Evolutionary conservation across 1,139 yeast genomes (phyloP).

Genomic region (Saccharomyces pastorianus): DNA sequence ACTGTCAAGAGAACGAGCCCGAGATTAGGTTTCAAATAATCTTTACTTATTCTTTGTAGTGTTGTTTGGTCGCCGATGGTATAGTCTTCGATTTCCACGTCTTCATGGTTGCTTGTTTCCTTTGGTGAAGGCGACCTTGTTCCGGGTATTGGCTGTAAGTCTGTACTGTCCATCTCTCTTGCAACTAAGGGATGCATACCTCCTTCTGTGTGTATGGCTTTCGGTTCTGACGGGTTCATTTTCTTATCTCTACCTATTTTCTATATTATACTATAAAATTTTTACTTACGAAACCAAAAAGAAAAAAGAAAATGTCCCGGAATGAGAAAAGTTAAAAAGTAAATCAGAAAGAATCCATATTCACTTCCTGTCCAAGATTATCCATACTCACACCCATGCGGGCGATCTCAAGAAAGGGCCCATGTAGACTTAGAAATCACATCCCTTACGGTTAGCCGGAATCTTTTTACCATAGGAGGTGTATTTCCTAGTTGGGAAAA

Average conservation of each 20-base stretch:
- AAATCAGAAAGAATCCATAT: not conserved
- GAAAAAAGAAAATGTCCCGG: not conserved
- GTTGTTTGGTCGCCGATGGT: constrained; percentile 1
- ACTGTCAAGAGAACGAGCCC: constrained; percentile 40
- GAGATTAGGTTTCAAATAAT: constrained; percentile 24
- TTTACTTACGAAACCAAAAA: not conserved
- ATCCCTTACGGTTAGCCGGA: not conserved
- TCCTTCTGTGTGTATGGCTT: not conserved
- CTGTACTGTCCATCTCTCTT: not conserved
- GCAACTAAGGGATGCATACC: not conserved
- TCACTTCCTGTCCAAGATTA: not conserved
- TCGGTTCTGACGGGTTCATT: not conserved
- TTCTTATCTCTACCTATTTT: not conserved
- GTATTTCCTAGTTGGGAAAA: not conserved
- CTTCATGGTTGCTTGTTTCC: not conserved
- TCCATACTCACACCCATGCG: not conserved
- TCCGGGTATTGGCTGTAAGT: not conserved
- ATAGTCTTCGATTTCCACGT: not conserved
- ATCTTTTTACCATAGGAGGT: not conserved
- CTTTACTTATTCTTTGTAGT: constrained; percentile 10
- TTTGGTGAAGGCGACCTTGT: not conserved
- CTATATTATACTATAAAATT: not conserved
- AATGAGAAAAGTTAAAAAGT: not conserved
- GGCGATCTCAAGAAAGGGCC: not conserved
- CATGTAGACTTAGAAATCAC: not conserved